Conservation (phyloP, 2,329 filamentous ascomycete species). For the Pyrenophora tritici-repentis region DNA sequence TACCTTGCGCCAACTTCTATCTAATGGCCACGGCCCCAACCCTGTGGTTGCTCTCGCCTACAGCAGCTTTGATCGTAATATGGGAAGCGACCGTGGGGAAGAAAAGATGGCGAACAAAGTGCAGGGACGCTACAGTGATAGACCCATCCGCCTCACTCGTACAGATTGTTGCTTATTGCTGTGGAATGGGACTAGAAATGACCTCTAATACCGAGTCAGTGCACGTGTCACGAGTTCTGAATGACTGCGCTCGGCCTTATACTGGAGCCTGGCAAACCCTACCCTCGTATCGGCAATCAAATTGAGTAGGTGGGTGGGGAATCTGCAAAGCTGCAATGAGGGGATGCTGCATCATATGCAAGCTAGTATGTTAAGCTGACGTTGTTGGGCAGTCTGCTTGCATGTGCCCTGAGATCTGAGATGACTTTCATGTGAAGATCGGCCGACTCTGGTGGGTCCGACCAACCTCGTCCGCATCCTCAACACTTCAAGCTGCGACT, state of each 20-base stretch:
- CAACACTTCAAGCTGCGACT: conserved; percentile 14
- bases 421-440: conserved; percentile 37
- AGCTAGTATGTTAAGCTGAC: conserved; percentile 17
- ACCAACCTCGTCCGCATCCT: conserved; percentile 16
- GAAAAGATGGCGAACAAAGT: conserved; percentile 9
- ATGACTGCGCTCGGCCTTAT: conserved; percentile 22
- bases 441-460: conserved; percentile 22
- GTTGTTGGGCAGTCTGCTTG: conserved; percentile 10
- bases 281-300: conserved; percentile 32
- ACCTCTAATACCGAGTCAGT: conserved; percentile 24
- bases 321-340: conserved; percentile 10
- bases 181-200: conserved; percentile 23
- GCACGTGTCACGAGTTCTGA: conserved; percentile 27
- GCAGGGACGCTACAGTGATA: conserved; percentile 3
- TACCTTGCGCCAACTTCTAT: conserved; percentile 6
- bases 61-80: conserved; percentile 1
- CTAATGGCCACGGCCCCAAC: conserved; percentile 1
- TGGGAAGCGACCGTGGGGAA: conserved; percentile 16
- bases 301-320: conserved; percentile 13
- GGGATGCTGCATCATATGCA: conserved; percentile 11
- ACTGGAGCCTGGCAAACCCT: conserved; percentile 24
- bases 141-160: conserved; percentile 13
- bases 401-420: conserved; percentile 12
- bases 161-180: conserved; percentile 21
- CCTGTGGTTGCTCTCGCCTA: conserved; percentile 5